Evolutionary conservation across 2,329 filamentous ascomycete genomes (phyloP), one percentile per base, ranked within the genome.

Genomic region (Leptoxyphium fumago): DNA sequence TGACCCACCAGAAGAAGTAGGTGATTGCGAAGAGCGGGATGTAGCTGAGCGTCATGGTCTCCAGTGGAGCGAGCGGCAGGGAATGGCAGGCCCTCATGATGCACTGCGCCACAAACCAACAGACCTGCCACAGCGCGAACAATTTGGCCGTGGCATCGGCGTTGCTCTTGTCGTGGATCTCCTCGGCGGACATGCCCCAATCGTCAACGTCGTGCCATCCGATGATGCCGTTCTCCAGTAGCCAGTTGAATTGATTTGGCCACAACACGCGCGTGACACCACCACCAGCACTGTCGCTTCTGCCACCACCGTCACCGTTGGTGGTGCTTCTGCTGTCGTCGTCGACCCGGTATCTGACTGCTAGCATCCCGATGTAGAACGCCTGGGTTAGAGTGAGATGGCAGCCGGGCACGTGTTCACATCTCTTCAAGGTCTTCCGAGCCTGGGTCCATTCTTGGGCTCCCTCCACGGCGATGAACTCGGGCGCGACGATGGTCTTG

Each of bases 1-100:
- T 64, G 41, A 58, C 44, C 52, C 59, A 60, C 61, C 63, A 64
- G 40, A 58, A 58, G 43, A 56, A 55, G 43, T 61, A 61, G 3
- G 61, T 61, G 8, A 58, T 48, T 1, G 56, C 54, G 44, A 63
- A 57, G 14, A 60, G 52, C 17, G 60, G 56, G n/a, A 64, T 56
- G 42, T 62, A 62, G 29, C 58, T 58, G 10, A 64, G 50, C 5
- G 61, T 59, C 54, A 61, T 63, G 6, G 60, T 53, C 40, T 64
- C 62, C 2, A 65, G 50, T 13, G 57, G 59, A 13, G 59, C 56
- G 2, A 64, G 53, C 7, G 58, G 56, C 15, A 64, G 52, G 2
- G 48, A 26, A 45, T 64, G 59, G 7, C 46, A 52, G 8, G 50
- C 44, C 34, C 60, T 50, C 50, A 58, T 57, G 29, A 60, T 56